Evolutionary conservation across 805 yeast genomes (phyloP), one percentile per base, ranked within the genome.

Genomic region (Pichia membranifaciens): DNA sequence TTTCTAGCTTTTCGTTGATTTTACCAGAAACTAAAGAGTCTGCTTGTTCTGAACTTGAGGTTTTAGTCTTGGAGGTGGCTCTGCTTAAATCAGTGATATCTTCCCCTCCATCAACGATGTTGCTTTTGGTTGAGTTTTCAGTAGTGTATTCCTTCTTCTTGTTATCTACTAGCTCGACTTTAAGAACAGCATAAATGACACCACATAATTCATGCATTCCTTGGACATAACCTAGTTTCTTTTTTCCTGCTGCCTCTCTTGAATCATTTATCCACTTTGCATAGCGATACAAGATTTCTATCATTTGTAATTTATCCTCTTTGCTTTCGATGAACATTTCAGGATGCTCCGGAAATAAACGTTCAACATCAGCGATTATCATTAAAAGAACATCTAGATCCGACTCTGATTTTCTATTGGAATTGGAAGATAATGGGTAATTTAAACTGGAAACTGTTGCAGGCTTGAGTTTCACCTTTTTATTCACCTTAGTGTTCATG

Each of bases 181-280:
- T 53, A 18, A 77, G 48, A 44, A 67, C 67, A 17, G 72, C 61
- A 55, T 66, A 76, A 7, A 78, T 64, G 45, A 76, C 56, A 1
- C 81, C 82, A 44, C 72, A 60, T 4, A 77, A 61, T 56, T 78
- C 82, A 60, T 78, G 82, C 43, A 75, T 57, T 1, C 82, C 82
- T 56, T 78, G 82, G 51, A 70, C 72, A 51, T 74, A 74, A 10
- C 55, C 51, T 12, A 48, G 10, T 39, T 39, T 23, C 32, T 48
- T 48, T 17, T 34, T 34, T 6, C 41, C 44, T 16, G 38, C 37
- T 8, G 21, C 15, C 3, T 20, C 17, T 34, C 47, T 28, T 3
- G 44, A 34, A 13, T 53, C 54, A 9, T 55, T 55, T 47, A 72
- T 69, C 52, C 75, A 68, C 58, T 73, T 74, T 48, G 77, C 65